These are phyloP conservation scores for Lasiosphaeris hirsuta DNA, from an alignment of 495 filamentous ascomycete species.

Conservation along the genomic window DNA sequence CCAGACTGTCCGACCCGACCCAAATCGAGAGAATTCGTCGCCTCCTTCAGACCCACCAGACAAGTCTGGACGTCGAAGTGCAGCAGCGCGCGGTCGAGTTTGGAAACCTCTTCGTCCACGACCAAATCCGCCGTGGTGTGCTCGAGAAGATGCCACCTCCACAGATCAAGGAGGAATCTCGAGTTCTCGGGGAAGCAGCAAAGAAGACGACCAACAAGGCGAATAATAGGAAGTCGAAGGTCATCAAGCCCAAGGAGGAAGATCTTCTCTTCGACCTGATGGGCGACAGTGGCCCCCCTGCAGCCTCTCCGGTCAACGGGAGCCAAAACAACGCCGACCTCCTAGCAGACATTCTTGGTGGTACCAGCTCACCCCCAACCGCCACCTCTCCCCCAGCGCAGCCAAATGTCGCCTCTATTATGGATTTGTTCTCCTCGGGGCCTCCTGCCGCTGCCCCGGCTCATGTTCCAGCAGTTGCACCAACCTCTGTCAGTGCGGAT, in stretches of 20 bases:
- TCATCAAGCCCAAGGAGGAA: conserved; percentile 77
- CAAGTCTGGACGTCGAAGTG: conserved; percentile 87
- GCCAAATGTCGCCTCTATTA: conserved; percentile 72
- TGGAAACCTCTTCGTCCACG: conserved; percentile 84
- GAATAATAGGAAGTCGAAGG: conserved; percentile 70
- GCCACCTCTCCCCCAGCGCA: conserved; percentile 49
- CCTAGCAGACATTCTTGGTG: conserved; percentile 82
- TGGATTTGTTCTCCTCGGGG: conserved; percentile 70
- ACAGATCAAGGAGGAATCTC: conserved; percentile 89
- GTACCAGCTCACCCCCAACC: conserved; percentile 49
- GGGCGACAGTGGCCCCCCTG: conserved; percentile 62
- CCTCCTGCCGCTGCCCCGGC: conserved; percentile 26
- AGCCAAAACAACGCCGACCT: conserved; percentile 77
- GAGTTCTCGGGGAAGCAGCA: conserved; percentile 80
- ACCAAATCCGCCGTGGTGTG: conserved; percentile 83
- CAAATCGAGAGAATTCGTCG: conserved; percentile 83
- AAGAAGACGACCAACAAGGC: conserved; percentile 80
- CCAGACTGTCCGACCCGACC: conserved; percentile 73
- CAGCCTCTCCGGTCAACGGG: conserved; percentile 58
- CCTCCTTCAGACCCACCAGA: conserved; percentile 68
- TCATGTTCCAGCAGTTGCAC: conserved; percentile 32
- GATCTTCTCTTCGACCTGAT: conserved; percentile 91
- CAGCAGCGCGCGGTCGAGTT: conserved; percentile 96
- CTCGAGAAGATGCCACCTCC: conserved; percentile 96
- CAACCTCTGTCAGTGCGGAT: conserved; percentile 38